A percentile compares a stretch with the other conserved stretches of the same genome.
Evolutionary conservation across 257 asterid species (phyloP).

Genomic region (Gentiana straminea): DNA sequence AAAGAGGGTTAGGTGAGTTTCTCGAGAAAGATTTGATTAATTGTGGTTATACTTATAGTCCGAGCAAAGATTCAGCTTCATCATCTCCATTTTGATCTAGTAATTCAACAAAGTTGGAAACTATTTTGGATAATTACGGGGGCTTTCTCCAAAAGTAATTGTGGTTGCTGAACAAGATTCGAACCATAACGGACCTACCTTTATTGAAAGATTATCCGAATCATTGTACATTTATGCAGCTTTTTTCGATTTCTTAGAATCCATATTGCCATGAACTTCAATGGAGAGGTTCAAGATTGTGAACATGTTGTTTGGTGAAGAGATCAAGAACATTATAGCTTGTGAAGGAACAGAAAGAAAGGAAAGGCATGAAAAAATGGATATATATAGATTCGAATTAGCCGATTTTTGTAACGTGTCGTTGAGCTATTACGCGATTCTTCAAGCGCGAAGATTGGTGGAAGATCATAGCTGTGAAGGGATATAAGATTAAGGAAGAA

Average conservation of each 20-base stretch:
- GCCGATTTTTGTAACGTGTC: constrained; percentile 59
- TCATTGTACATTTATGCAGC: constrained; percentile 73
- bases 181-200: constrained; percentile 54
- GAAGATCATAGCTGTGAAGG: constrained; percentile 70
- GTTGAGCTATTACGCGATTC: constrained; percentile 75
- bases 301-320: constrained; percentile 73
- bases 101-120: constrained; percentile 31
- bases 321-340: constrained; percentile 71
- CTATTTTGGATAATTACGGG: constrained; percentile 54
- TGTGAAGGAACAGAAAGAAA: constrained; percentile 80
- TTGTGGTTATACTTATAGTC: constrained; percentile 47
- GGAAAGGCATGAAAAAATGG: constrained; percentile 85
- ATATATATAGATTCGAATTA: constrained; percentile 52
- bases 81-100: constrained; percentile 49
- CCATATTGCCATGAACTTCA: constrained; percentile 59
- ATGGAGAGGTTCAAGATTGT: constrained; percentile 73
- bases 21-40: no score
- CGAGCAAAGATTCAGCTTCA: constrained; percentile 55
- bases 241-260: constrained; percentile 77
- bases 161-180: constrained; percentile 88
- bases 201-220: constrained; percentile 89
- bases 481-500: constrained; percentile 84
- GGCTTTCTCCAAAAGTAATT: constrained; percentile 80
- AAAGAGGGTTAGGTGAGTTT: no score
- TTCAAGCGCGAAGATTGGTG: constrained; percentile 74